These are phyloP conservation scores for Candida sanyaensis DNA, from an alignment of 1,139 yeast genomes.

Conservation along the genomic window DNA sequence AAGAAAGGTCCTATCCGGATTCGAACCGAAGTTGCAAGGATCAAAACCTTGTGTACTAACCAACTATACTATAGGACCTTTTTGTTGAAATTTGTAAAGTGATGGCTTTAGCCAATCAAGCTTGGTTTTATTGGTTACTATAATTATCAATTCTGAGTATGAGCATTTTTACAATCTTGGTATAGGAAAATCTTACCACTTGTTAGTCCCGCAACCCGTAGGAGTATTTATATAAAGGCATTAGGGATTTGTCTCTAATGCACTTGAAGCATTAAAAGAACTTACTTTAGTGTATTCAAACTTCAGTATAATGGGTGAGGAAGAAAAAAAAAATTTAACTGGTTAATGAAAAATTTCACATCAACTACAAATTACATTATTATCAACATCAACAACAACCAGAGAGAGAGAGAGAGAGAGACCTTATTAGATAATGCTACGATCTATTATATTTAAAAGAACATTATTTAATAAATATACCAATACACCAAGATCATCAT, in stretches of 20 bases:
- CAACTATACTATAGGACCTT: conserved; percentile 5
- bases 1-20: conserved; percentile 4
- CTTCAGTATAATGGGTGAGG: neutral
- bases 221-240: too few species aligned
- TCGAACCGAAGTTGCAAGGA: conserved; percentile 7
- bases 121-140: too few species aligned
- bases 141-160: too few species aligned
- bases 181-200: too few species aligned
- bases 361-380: too few species aligned
- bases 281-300: too few species aligned
- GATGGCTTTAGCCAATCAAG: too few species aligned
- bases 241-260: too few species aligned
- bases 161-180: too few species aligned
- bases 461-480: conserved; percentile 6
- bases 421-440: neutral
- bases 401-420: neutral
- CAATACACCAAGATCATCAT: conserved; percentile 37
- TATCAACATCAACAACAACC: neutral
- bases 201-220: too few species aligned
- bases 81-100: neutral
- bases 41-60: conserved; percentile 6
- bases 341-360: neutral
- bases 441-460: conserved; percentile 1
- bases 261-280: too few species aligned
- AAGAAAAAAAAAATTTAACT: neutral